phyloP scores from a whole-genome alignment of 208 protist species.

The Trypanosoma boissoni region DNA sequence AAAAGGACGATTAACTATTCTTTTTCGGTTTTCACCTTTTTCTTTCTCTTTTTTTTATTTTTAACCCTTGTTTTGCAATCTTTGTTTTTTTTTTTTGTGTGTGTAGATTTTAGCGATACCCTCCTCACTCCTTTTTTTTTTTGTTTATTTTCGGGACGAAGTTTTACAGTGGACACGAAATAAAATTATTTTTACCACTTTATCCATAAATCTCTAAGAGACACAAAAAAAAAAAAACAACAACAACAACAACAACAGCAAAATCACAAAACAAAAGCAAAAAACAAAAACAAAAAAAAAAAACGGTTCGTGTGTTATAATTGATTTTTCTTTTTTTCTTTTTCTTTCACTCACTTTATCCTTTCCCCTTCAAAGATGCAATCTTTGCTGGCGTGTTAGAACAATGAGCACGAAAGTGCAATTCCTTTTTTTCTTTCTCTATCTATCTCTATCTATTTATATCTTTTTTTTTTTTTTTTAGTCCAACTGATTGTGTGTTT shows the following conservation, averaged over 20 bases:
- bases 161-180: background rate
- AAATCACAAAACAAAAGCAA: background rate
- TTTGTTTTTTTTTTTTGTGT: conserved; percentile 13
- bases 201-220: background rate
- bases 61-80: background rate
- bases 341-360: no score
- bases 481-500: no score
- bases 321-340: no score
- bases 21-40: conserved; percentile 14
- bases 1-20: background rate
- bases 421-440: no score
- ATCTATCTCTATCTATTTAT: no score
- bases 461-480: no score
- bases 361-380: no score
- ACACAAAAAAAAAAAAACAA: background rate
- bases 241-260: conserved; percentile 1
- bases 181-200: background rate
- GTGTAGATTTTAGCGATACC: background rate
- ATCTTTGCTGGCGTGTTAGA: no score
- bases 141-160: background rate
- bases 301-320: no score
- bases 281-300: background rate
- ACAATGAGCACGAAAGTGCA: no score
- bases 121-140: background rate
- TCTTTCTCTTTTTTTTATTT: conserved; percentile 13